Evolutionary conservation across 805 yeast species (phyloP), one percentile per base, ranked within the genome.

Genomic region (Hanseniaspora guilliermondii): DNA sequence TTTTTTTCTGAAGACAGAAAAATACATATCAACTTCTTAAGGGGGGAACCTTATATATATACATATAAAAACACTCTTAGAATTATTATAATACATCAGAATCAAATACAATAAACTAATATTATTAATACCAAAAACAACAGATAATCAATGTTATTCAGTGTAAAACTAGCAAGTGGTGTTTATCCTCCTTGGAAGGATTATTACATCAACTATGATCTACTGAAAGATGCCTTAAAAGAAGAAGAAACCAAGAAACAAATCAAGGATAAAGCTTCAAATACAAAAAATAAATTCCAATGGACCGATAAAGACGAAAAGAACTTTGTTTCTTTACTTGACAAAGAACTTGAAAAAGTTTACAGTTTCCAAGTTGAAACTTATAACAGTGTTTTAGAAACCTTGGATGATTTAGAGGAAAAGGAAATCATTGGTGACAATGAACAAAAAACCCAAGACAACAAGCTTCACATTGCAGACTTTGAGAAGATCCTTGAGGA

Each of bases 181-280:
- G 79, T 80, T 36, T 87, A 85, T 68, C 80, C 80, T 46, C 95
- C 97, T 1, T 91, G 98, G 98, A 83, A 78, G 66, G 77, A 75
- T 33, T 75, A 80, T 63, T 85, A 85, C 64, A 75, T 85, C 57
- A 72, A 78, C 63, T 85, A 85, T 65, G 85, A 77, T 60, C 69
- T 69, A 39, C 69, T 85, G 64, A 85, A 85, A 68, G 79, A 76
- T 60, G 69, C 83, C 33, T 68, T 85, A 61, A 85, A 83, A 65
- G 94, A 85, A 64, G 81, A 79, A 49, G 78, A 80, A 16, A 71
- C 76, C 41, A 65, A 63, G 17, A 52, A 57, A 36, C 27, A 49
- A 60, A 67, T 56, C 32, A 49, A 63, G n/a, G 53, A 49, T 11
- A 58, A 56, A 25, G 53, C 56, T 38, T 21, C 56, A 21, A 58